phyloP scores from a whole-genome alignment of 73 alveolate species.

The Paramecium bursaria region DNA sequence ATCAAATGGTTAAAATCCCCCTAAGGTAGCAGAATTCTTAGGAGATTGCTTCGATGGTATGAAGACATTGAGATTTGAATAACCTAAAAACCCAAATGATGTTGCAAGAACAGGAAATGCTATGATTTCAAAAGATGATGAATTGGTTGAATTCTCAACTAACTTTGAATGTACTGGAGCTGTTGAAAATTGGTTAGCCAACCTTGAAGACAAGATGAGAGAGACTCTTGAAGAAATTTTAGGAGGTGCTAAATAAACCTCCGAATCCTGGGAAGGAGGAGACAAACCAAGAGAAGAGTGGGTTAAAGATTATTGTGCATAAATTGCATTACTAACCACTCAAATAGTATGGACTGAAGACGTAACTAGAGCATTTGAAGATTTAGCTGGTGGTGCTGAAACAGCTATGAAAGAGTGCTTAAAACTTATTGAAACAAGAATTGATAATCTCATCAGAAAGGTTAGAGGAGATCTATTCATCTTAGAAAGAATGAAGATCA shows the following conservation, averaged over 20 bases:
- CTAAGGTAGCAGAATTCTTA: slow-evolving; percentile 95
- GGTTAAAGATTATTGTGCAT: slow-evolving; percentile 99
- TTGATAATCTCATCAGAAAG: slow-evolving; percentile 67
- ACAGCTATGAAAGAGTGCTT: slow-evolving; percentile 98
- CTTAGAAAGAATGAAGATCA: slow-evolving; percentile 95
- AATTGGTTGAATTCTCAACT: slow-evolving; percentile 90
- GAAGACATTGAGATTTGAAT: slow-evolving; percentile 92
- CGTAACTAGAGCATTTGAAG: slow-evolving; percentile 98
- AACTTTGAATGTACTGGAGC: slow-evolving; percentile 96
- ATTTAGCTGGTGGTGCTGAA: slow-evolving; percentile 97
- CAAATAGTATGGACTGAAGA: slow-evolving; percentile 99
- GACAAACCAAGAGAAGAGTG: slow-evolving; percentile 98
- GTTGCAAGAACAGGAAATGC: slow-evolving; percentile 74
- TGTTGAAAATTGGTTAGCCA: slow-evolving; percentile 95
- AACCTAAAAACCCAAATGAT: slow-evolving; percentile 74
- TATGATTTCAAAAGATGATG: slow-evolving; percentile 84
- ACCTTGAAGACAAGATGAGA: slow-evolving; percentile 93
- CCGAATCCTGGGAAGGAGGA: slow-evolving; percentile 93
- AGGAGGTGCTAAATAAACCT: slow-evolving; percentile 91
- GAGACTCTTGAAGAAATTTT: slow-evolving; percentile 87
- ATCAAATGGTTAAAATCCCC: slow-evolving; percentile 97
- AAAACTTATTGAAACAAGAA: slow-evolving; percentile 90
- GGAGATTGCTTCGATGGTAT: slow-evolving; percentile 99
- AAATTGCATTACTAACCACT: slow-evolving; percentile 97
- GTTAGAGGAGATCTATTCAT: slow-evolving; percentile 91